Evolutionary conservation across 306 rosid species (phyloP), one percentile per base, ranked within the genome.

Genomic region (Canavalia gladiata): DNA sequence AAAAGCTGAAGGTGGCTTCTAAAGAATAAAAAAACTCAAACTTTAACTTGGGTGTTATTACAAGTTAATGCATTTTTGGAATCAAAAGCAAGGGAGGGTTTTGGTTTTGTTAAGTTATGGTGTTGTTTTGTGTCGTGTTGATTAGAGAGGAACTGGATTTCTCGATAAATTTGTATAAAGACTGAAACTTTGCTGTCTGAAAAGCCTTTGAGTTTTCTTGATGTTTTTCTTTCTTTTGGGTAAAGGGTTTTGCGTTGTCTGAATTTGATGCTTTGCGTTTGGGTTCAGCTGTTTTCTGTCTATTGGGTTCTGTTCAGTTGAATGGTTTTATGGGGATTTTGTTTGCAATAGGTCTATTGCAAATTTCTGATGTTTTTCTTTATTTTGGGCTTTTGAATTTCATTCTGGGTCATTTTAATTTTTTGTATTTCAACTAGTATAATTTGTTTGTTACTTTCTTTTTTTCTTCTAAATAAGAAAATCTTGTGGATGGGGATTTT

Each of bases 291-390:
- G 25, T 83, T 37, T 59, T 82, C 77, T 72, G n/a, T 60, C 35
- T 79, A 55, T 43, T 75, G 74, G 86, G 52, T 79, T 78, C 65
- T 88, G 56, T 65, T 87, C 76, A 72, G 74, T 86, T 83, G 76
- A 54, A 60, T 82, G 65, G 42, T 59, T 81, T 82, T 75, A 60
- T 60, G 39, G 62, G 68, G 82, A 67, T 83, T 58, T 51, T 51
- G 74, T 81, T 64, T 73, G 28, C 50, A 35, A 78, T 13, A 54
- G 79, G 84, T 68, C 59, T 75, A 75, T 76, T 77, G 63, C 11
- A 64, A 82, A 84, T 59, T 82, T 79, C 63, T 75, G 54, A 63
- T 29, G 30, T 67, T 81, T 75, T 37, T 72, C 31, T 76, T 63
- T 10, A 65, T 74, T 54, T 43, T 34, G n/a, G 56, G 35, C 55